Conservation (phyloP, 768 basidiomycete genomes). For the Crassisporium funariophilum region DNA sequence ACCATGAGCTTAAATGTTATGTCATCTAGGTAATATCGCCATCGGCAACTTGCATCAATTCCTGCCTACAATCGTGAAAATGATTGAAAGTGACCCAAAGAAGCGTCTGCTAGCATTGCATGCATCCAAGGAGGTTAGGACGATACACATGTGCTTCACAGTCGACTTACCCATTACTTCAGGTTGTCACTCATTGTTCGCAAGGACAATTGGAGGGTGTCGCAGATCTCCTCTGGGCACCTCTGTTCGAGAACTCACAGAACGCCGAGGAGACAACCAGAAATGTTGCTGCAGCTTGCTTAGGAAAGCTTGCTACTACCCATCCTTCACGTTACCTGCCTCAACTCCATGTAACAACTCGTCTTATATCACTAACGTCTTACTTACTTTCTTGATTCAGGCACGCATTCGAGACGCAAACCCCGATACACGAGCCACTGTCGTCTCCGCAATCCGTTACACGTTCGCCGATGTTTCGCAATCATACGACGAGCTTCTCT, state of each 20-base stretch:
- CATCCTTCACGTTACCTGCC: conserved; percentile 90
- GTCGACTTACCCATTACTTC: background rate
- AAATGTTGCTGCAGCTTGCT: conserved; percentile 94
- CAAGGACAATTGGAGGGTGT: conserved; percentile 82
- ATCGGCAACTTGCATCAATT: conserved; percentile 90
- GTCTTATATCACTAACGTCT: background rate
- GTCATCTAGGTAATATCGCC: conserved; percentile 84
- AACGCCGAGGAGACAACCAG: conserved; percentile 88
- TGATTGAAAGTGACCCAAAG: conserved; percentile 72
- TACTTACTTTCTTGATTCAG: conserved; percentile 31
- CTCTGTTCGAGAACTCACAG: conserved; percentile 89
- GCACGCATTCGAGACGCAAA: conserved; percentile 69
- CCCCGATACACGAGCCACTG: conserved; percentile 79
- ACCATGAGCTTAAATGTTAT: background rate
- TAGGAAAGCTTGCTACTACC: conserved; percentile 92
- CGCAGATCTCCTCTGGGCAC: conserved; percentile 89
- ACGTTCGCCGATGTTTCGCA: conserved; percentile 86
- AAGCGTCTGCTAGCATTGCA: conserved; percentile 87
- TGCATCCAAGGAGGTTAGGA: conserved; percentile 85
- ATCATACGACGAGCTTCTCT: conserved; percentile 88
- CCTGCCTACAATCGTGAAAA: conserved; percentile 81
- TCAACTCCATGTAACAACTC: conserved; percentile 75
- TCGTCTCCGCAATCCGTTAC: conserved; percentile 92
- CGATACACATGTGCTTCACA: background rate
- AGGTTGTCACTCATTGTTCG: conserved; percentile 93